phyloP scores from a whole-genome alignment of 1,284 basidiomycete species.

The Ganoderma lucidum region DNA sequence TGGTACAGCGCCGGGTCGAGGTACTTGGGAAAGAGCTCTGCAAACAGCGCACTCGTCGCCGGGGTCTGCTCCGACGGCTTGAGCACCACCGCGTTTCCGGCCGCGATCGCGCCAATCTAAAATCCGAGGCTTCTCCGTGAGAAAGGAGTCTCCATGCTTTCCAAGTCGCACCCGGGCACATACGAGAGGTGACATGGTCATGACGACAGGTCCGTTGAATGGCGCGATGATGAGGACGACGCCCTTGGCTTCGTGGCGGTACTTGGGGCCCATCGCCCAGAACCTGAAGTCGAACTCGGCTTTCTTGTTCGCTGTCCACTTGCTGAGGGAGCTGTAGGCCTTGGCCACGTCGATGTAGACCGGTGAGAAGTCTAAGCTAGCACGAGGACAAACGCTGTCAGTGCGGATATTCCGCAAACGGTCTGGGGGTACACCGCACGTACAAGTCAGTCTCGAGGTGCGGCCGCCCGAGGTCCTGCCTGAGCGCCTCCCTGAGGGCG shows the following conservation, averaged over 20 bases:
- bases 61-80: conserved; percentile 87
- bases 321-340: conserved; percentile 72
- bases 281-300: conserved; percentile 65
- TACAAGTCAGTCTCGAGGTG: conserved; percentile 62
- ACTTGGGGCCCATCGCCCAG: conserved; percentile 59
- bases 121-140: background rate
- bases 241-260: conserved; percentile 81
- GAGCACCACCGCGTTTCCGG: conserved; percentile 77
- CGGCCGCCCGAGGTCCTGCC: conserved; percentile 64
- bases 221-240: conserved; percentile 65
- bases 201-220: conserved; percentile 64
- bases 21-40: conserved; percentile 84
- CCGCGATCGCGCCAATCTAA: conserved; percentile 81
- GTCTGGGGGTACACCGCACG: conserved; percentile 35
- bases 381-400: no score
- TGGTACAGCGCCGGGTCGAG: conserved; percentile 77
- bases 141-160: background rate
- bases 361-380: conserved; percentile 53
- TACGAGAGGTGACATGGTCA: conserved; percentile 62
- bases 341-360: conserved; percentile 67
- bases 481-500: conserved; percentile 61
- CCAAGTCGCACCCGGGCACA: conserved; percentile 22
- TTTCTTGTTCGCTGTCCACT: conserved; percentile 79
- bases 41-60: conserved; percentile 71
- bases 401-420: background rate